These are phyloP conservation scores for Didymella lethalis DNA, from an alignment of 2,329 filamentous ascomycete species.

Conservation along the genomic window DNA sequence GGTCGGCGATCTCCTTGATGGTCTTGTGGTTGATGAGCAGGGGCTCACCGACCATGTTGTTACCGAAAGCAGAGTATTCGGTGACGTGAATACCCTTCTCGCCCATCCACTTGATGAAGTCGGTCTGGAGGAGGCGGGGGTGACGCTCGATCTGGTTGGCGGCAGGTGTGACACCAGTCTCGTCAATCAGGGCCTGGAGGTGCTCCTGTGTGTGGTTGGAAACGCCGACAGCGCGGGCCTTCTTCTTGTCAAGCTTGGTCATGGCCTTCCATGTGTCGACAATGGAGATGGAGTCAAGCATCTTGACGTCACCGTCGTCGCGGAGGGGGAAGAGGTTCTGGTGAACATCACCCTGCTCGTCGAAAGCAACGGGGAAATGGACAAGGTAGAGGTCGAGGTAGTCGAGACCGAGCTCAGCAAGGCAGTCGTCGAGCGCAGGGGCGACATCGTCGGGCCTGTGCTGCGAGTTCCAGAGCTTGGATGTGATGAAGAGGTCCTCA, in stretches of 20 bases:
- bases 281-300: conserved; percentile 65
- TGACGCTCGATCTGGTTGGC: conserved; percentile 46
- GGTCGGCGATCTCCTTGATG: conserved; percentile 72
- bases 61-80: conserved; percentile 56
- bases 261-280: conserved; percentile 50
- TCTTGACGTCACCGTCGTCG: conserved; percentile 22
- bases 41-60: conserved; percentile 62
- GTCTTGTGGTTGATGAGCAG: conserved; percentile 57
- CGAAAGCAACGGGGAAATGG: conserved; percentile 67
- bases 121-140: conserved; percentile 38
- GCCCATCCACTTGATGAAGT: conserved; percentile 41
- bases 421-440: conserved; percentile 74
- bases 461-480: conserved; percentile 92
- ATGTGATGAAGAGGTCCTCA: conserved; percentile 60
- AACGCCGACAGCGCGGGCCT: conserved; percentile 41
- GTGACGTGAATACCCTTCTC: conserved; percentile 45
- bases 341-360: conserved; percentile 53
- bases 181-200: conserved; percentile 63
- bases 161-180: conserved; percentile 40
- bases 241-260: conserved; percentile 49
- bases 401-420: conserved; percentile 80
- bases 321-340: conserved; percentile 38
- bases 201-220: conserved; percentile 45
- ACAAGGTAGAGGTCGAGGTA: conserved; percentile 91
- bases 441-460: conserved; percentile 72